These are phyloP conservation scores for Pythium phragmitis DNA, from an alignment of 352 stramenopile species.

Conservation along the genomic window DNA sequence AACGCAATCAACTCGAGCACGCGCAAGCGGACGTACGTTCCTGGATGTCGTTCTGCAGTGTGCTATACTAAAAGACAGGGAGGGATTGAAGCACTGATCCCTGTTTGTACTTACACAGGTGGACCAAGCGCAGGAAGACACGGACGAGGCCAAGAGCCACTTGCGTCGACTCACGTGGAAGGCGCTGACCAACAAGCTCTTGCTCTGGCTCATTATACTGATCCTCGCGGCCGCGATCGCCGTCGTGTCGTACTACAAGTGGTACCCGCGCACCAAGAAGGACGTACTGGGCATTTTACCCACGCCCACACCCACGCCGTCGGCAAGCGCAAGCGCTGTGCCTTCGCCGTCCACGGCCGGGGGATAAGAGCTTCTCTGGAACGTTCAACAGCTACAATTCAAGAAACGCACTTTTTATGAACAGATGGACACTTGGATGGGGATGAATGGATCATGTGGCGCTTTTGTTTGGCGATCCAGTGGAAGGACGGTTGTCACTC, in stretches of 20 bases:
- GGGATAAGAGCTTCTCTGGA: background rate
- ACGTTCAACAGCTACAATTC: background rate
- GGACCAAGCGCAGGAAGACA: slow-evolving; percentile 64
- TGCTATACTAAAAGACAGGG: background rate
- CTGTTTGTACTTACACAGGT: slow-evolving; percentile 31
- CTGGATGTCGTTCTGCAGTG: no score
- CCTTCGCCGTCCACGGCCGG: background rate
- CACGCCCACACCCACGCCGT: slow-evolving; percentile 6
- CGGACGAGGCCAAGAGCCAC: slow-evolving; percentile 52
- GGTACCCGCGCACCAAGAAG: slow-evolving; percentile 73
- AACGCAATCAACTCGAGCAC: slow-evolving; percentile 70
- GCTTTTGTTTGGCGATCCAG: background rate
- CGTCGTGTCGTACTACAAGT: slow-evolving; percentile 76
- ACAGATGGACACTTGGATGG: background rate
- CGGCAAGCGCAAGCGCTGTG: background rate
- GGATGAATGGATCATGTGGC: no score
- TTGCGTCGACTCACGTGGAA: slow-evolving; percentile 57
- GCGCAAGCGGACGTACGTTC: slow-evolving; percentile 52
- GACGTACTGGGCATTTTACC: slow-evolving; percentile 62
- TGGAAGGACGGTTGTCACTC: background rate
- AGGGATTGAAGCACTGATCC: background rate
- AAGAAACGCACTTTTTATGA: background rate
- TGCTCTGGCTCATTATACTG: slow-evolving; percentile 61
- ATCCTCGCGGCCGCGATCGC: slow-evolving; percentile 50
- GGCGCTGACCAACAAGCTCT: slow-evolving; percentile 59